These are phyloP conservation scores for Citrullus mucosospermus DNA, from an alignment of 306 rosid genomes.

Conservation along the genomic window DNA sequence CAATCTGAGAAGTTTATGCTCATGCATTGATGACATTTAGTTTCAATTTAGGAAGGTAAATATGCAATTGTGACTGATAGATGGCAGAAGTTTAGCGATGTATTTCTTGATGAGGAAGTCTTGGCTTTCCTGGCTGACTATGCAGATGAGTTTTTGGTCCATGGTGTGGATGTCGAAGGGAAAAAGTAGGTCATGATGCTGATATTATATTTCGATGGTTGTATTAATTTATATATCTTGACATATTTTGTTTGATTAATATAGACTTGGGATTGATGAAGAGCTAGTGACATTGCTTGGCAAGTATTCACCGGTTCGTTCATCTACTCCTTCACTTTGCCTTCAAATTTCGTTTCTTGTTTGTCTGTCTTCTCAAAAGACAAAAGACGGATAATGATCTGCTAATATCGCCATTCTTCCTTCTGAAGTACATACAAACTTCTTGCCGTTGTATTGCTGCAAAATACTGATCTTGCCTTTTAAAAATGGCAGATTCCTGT, in stretches of 20 bases:
- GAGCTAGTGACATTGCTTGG: slow-evolving; percentile 88
- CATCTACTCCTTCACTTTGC: background rate
- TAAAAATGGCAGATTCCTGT: slow-evolving; percentile 62
- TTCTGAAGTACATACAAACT: background rate
- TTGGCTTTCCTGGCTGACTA: slow-evolving; percentile 62
- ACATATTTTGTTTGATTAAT: slow-evolving; percentile 7
- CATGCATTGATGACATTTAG: background rate
- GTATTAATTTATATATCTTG: background rate
- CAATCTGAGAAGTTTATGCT: background rate
- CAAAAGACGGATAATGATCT: background rate
- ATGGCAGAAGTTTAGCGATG: slow-evolving; percentile 94
- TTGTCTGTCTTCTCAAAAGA: background rate
- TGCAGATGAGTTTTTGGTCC: slow-evolving; percentile 93
- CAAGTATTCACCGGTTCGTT: slow-evolving; percentile 64
- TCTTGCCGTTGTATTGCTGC: background rate
- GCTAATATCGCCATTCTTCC: background rate
- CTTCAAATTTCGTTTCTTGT: background rate
- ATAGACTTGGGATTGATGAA: slow-evolving; percentile 91
- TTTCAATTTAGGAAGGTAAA: slow-evolving; percentile 49
- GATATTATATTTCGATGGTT: background rate
- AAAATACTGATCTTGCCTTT: background rate
- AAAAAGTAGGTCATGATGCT: slow-evolving; percentile 47
- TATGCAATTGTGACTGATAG: slow-evolving; percentile 88
- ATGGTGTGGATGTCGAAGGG: slow-evolving; percentile 97
- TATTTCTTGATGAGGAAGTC: slow-evolving; percentile 41